Evolutionary conservation across 1,139 yeast species (phyloP).

Genomic region (Arxiozyma heterogenica): DNA sequence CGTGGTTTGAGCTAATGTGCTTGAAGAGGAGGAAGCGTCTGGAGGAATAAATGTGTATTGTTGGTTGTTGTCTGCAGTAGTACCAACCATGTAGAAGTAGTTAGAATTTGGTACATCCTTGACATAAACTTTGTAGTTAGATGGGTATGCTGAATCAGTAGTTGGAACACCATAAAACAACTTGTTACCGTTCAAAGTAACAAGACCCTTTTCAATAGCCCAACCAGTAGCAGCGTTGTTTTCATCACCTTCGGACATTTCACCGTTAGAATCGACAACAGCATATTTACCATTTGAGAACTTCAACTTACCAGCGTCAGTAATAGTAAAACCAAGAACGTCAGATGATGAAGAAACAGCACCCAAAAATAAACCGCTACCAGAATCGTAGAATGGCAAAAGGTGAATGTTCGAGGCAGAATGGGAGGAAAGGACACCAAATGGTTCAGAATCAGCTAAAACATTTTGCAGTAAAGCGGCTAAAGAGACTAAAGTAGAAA

Average conservation of each 20-base stretch:
- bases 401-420: conserved; percentile 27
- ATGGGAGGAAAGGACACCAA: conserved; percentile 23
- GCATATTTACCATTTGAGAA: conserved; percentile 21
- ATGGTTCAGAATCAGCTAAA: conserved; percentile 28
- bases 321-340: not conserved
- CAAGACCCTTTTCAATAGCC: conserved; percentile 17
- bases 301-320: conserved; percentile 13
- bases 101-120: not conserved
- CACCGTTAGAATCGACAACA: conserved; percentile 14
- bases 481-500: conserved; percentile 6
- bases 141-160: not conserved
- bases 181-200: conserved; percentile 17
- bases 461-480: conserved; percentile 18
- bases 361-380: conserved; percentile 3
- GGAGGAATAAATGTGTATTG: conserved; percentile 6
- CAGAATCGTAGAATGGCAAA: conserved; percentile 12
- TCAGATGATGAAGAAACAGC: not conserved
- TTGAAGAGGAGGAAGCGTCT: conserved; percentile 1
- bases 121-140: not conserved
- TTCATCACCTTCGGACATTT: conserved; percentile 10
- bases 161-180: conserved; percentile 17
- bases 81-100: conserved; percentile 2
- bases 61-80: conserved; percentile 9
- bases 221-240: conserved; percentile 22
- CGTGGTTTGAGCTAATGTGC: conserved; percentile 1